Conservation (phyloP, 2,329 filamentous ascomycete genomes). For the Fusarium poae region DNA sequence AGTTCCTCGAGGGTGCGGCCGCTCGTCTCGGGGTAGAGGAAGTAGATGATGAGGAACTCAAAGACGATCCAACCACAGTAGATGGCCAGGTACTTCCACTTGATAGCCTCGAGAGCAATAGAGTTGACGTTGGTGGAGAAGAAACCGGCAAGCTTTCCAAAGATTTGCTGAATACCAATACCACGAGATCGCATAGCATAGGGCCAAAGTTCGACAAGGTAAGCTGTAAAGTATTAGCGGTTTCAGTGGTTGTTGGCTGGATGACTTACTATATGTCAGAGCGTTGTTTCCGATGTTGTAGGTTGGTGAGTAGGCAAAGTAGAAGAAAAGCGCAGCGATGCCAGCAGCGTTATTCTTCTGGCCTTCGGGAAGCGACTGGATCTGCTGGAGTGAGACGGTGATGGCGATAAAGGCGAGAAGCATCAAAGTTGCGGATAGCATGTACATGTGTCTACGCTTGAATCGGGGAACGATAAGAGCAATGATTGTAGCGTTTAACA, state of each 20-base stretch:
- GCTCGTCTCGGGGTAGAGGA: conserved; percentile 87
- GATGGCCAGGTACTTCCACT: conserved; percentile 60
- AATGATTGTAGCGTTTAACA: conserved; percentile 58
- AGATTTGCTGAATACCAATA: conserved; percentile 69
- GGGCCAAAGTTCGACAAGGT: conserved; percentile 71
- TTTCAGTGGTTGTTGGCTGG: fast-evolving
- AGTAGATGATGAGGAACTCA: conserved; percentile 72
- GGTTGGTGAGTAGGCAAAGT: conserved; percentile 36
- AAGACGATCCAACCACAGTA: conserved; percentile 60
- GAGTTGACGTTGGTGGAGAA: conserved; percentile 62
- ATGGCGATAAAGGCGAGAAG: conserved; percentile 65
- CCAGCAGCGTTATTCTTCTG: conserved; percentile 25
- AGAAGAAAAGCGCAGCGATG: conserved; percentile 34
- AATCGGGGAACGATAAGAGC: conserved; percentile 62
- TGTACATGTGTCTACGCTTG: conserved; percentile 63
- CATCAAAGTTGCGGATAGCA: conserved; percentile 64
- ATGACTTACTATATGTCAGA: conserved; percentile 41
- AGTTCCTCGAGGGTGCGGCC: conserved; percentile 79
- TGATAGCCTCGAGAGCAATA: conserved; percentile 55
- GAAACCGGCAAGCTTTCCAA: conserved; percentile 59
- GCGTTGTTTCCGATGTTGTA: conserved; percentile 44
- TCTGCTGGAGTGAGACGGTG: conserved; percentile 62
- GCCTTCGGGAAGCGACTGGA: conserved; percentile 52
- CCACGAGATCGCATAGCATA: conserved; percentile 69
- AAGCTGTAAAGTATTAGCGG: conserved; percentile 48